Conservation (phyloP, 1,284 basidiomycete species). For the Rhodotorula glutinis region DNA sequence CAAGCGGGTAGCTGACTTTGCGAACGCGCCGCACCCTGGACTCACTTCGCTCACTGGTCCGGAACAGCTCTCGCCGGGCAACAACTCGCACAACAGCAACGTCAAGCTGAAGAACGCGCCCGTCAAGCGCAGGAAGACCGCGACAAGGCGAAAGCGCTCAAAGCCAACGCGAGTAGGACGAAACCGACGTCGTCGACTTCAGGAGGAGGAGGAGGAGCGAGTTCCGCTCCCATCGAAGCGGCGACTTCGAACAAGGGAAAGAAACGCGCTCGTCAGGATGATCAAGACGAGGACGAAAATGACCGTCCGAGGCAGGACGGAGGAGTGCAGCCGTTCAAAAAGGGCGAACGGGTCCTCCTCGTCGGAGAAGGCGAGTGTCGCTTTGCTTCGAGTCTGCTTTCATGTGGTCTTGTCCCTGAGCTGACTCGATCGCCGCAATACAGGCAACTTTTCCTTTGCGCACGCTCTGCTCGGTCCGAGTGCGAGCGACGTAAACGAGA, state of each 20-base stretch:
- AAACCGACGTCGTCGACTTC: too few relatives aligned
- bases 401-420: background rate
- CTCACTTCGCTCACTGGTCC: background rate
- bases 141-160: background rate
- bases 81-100: slow-evolving; percentile 15
- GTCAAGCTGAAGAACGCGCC: slow-evolving; percentile 8
- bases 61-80: slow-evolving; percentile 19
- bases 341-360: slow-evolving; percentile 72
- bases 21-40: too few relatives aligned
- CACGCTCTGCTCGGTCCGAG: slow-evolving; percentile 61
- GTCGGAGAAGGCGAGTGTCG: slow-evolving; percentile 70
- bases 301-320: too few relatives aligned
- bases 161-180: too few relatives aligned
- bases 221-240: background rate
- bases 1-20: background rate
- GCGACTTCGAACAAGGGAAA: background rate
- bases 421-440: background rate
- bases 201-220: background rate
- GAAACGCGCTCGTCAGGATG: background rate
- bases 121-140: slow-evolving; percentile 18
- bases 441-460: slow-evolving; percentile 86
- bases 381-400: background rate
- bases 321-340: slow-evolving; percentile 23
- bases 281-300: too few relatives aligned
- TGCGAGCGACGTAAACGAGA: too few relatives aligned